phyloP scores from a whole-genome alignment of 352 stramenopile genomes.

The Thraustochytrium sp. region DNA sequence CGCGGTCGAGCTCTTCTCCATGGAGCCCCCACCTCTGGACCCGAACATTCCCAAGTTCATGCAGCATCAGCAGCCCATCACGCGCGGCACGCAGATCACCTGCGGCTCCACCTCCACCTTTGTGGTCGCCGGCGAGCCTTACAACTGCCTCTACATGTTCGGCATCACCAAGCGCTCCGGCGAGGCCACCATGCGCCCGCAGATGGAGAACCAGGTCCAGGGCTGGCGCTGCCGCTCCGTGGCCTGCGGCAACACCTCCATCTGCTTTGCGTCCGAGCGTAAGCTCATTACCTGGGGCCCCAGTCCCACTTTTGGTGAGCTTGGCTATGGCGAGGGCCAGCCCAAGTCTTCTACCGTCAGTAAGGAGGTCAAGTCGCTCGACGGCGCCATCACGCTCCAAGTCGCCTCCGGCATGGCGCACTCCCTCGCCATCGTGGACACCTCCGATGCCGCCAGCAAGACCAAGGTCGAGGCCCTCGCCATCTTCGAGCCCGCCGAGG shows the following conservation, averaged over 20 bases:
- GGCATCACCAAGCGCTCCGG: conserved; percentile 41
- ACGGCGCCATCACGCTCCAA: conserved; percentile 2
- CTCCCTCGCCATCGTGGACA: conserved; percentile 29
- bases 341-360: conserved; percentile 32
- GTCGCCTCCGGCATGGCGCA: conserved; percentile 21
- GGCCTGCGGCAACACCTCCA: conserved; percentile 32
- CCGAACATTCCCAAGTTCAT: conserved; percentile 41
- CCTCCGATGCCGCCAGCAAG: neutral
- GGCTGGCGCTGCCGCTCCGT: conserved; percentile 25
- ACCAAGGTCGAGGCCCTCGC: conserved; percentile 7
- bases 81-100: conserved; percentile 26
- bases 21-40: conserved; percentile 15
- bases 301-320: conserved; percentile 41
- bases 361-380: conserved; percentile 22
- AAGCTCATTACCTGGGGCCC: conserved; percentile 42
- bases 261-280: conserved; percentile 25
- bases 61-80: conserved; percentile 25
- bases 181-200: conserved; percentile 31
- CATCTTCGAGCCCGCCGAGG: conserved; percentile 28
- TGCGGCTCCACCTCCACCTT: conserved; percentile 42
- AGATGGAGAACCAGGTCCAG: neutral
- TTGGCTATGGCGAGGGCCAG: conserved; percentile 29
- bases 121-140: conserved; percentile 35
- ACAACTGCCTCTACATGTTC: conserved; percentile 43
- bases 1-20: conserved; percentile 34